A percentile compares a stretch with the other conserved stretches of the same genome.
Conservation (phyloP, 2,329 filamentous ascomycete genomes). For the Aspergillus ochraceus region DNA sequence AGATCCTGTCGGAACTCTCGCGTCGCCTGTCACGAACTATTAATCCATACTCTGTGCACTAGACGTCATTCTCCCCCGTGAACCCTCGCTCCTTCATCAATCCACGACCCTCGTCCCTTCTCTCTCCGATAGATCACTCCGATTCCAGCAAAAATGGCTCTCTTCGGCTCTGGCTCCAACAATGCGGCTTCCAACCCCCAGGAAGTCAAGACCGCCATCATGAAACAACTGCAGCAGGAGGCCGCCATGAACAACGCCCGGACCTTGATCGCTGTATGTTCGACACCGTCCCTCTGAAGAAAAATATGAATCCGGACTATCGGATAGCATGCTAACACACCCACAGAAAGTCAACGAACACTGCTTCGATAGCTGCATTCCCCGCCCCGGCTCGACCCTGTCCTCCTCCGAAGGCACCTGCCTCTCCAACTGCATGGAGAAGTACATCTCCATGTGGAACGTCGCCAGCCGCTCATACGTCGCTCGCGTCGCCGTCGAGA, state of each 20-base stretch:
- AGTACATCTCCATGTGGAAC: conserved; percentile 82
- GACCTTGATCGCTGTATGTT: conserved; percentile 66
- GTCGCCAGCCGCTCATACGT: conserved; percentile 69
- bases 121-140: too few species aligned
- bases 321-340: background rate
- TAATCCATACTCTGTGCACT: background rate
- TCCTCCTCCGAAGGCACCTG: conserved; percentile 69
- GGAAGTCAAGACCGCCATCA: conserved; percentile 55
- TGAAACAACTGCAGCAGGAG: conserved; percentile 65
- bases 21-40: background rate
- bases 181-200: conserved; percentile 22
- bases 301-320: background rate
- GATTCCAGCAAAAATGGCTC: conserved; percentile 30
- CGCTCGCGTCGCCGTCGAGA: conserved; percentile 55
- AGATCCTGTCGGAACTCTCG: background rate
- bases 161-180: conserved; percentile 40
- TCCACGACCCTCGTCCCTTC: background rate
- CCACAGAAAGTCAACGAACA: conserved; percentile 74
- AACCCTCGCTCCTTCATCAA: background rate
- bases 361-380: conserved; percentile 76
- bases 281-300: conserved; percentile 1
- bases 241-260: conserved; percentile 68
- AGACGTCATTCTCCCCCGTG: background rate
- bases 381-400: conserved; percentile 65
- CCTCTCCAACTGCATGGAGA: conserved; percentile 76